Evolutionary conservation across 225 moss, liverwort and hornwort species (phyloP).

Genomic region (Marchantia polymorpha): DNA sequence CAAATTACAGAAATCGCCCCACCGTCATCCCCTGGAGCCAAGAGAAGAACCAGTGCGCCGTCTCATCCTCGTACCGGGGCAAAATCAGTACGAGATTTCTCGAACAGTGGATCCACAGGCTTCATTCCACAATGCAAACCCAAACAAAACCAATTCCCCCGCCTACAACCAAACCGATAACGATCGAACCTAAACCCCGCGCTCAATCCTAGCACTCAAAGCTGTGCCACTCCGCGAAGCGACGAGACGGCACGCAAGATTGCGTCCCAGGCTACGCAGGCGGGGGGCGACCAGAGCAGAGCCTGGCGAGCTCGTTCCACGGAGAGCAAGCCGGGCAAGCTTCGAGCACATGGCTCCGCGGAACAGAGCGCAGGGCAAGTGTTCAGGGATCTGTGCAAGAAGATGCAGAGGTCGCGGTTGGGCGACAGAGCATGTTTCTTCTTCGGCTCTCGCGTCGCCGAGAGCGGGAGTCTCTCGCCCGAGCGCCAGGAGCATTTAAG

Average conservation of each 20-base stretch:
- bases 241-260: neutral
- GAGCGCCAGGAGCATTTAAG: neutral
- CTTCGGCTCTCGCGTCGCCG: neutral
- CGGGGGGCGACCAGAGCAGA: no score
- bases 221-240: neutral
- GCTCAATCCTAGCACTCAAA: neutral
- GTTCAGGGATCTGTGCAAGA: neutral
- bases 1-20: neutral
- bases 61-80: neutral
- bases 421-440: neutral
- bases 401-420: neutral
- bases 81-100: neutral
- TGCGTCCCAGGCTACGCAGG: neutral
- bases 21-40: neutral
- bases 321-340: neutral
- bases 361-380: neutral
- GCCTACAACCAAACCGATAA: neutral
- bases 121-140: neutral
- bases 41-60: neutral
- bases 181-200: conserved; percentile 1
- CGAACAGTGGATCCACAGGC: neutral
- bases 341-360: neutral
- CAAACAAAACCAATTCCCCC: neutral
- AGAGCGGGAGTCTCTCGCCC: neutral
- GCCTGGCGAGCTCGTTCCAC: neutral